Evolutionary conservation across 1,284 basidiomycete genomes (phyloP), one percentile per base, ranked within the genome.

Genomic region (Melampsora americana): DNA sequence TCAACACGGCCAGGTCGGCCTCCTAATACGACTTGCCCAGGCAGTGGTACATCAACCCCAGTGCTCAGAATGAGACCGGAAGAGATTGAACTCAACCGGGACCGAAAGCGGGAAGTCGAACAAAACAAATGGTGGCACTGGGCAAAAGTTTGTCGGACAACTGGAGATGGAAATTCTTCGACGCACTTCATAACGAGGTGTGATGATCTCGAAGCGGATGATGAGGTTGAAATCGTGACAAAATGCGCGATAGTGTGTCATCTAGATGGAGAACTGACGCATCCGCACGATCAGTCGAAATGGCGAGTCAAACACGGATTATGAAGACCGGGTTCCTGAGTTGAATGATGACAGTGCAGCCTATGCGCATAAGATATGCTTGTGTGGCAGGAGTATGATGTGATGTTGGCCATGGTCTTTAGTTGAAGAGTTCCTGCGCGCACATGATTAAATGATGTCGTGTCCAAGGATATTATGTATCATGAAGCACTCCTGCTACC

Each of bases 101-200:
- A 53, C 18, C 50, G 50, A 53, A 20, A 18, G 4, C 16, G 50
- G 50, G 50, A 53, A 2, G 59, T 44, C n/a, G 69, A 71, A 50
- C 60, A 64, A 30, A 60, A 71, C 50, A 71, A 64, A 50, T 71
- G 59, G 59, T 71, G 69, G 69, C 39, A 71, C 28, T 71, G 69
- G 69, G 2, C 69, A 5, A 64, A 30, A 28, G 14, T 23, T 20
- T 71, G 69, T 50, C 32, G 20, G 35, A 39, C 28, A 26, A 71
- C 69, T 48, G 69, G 59, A 30, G 69, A 71, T 23, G 69, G 39
- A 12, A 71, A 71, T 35, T 46, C 62, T n/a, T 71, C 69, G 16
- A 39, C 69, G 16, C 23, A 62, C 62, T 14, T 59, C 35, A 35
- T 59, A 48, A 11, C 62, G 20, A 35, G 60, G 30, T 71, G 69